Base-by-base conservation (phyloP, 345 rosid genomes). In the Gossypium bickii region DNA sequence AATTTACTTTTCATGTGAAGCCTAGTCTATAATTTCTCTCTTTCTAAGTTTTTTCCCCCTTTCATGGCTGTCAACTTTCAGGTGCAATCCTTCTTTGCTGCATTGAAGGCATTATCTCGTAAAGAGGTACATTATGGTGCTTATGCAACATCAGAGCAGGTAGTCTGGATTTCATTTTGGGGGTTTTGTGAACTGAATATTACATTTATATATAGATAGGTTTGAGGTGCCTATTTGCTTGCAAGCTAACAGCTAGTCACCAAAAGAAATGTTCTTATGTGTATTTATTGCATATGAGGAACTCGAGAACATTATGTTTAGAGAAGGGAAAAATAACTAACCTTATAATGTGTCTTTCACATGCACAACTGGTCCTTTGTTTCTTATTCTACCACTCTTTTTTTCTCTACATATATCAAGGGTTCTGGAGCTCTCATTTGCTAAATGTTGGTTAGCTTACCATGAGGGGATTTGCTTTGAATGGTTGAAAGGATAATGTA, bases 51-150 rank as follows among this genome's bases (percentile, higher is more conserved):
- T 18, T 72, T 43, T 34, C 78, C 78, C 67, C 34, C 72, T 58
- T 52, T 69, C 49, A 38, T 67, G 70, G 72, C 44, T 62, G 49
- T 10, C 70, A 67, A 62, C 72, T 71, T 73, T 78, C 89, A 95
- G 99, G 99, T 95, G 71, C 99, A 93, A 74, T 89, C 87, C 70
- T 93, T 95, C 86, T 91, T 89, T 84, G 76, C 97, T 74, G 90
- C 98, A 41, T 76, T 91, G 83, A 95, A 83, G 87, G 96, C 98
- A 16, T 81, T 95, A 76, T 93, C 97, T 2, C 97, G 92, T 69
- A 95, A 93, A 82, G 99, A 93, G 79, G 90, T 95, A 74, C 97
- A 95, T 77, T 95, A 95, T 69, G 99, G 99, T 75, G 97, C 99
- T 20, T 83, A 91, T 89, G 99, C 99, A 76, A 95, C 99, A 61